Conservation (phyloP, 2,329 filamentous ascomycete species). For the Ophiostoma angusticollis region DNA sequence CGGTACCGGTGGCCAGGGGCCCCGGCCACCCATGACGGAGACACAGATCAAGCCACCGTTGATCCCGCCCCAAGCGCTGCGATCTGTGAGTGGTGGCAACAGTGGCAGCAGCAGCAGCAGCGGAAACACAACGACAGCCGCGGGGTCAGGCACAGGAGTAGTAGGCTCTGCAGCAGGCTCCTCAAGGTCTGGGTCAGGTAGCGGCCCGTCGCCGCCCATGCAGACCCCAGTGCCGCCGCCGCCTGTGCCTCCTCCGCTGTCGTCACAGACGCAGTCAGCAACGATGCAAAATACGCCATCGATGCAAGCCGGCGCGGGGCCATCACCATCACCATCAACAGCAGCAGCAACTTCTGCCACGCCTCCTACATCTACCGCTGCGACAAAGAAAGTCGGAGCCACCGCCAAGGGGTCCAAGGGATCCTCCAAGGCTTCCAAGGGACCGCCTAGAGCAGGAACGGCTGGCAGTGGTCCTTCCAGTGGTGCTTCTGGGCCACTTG, state of each 20-base stretch:
- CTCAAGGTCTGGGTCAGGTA: not conserved
- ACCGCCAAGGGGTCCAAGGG: no score
- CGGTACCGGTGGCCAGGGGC: not conserved
- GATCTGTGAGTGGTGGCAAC: not conserved
- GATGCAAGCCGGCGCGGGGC: not conserved
- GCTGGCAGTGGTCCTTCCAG: no score
- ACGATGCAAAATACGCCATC: constrained; percentile 8
- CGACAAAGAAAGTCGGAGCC: no score
- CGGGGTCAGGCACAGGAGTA: not conserved
- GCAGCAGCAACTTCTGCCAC: no score
- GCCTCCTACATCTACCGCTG: no score
- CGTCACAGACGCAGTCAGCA: no score
- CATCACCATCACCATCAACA: not conserved
- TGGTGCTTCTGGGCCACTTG: not conserved
- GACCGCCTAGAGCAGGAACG: no score
- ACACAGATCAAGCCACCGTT: constrained; percentile 10
- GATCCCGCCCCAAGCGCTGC: constrained; percentile 9
- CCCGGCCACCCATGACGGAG: constrained; percentile 5
- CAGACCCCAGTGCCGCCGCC: constrained; percentile 6
- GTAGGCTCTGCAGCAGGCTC: not conserved
- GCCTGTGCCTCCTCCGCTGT: not conserved
- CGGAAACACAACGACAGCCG: not conserved
- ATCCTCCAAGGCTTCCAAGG: no score
- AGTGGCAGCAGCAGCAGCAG: not conserved
- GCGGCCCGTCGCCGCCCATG: not conserved